Conservation (phyloP, 1,139 yeast genomes). For the Hemisphaericaspora lyxosophila region DNA sequence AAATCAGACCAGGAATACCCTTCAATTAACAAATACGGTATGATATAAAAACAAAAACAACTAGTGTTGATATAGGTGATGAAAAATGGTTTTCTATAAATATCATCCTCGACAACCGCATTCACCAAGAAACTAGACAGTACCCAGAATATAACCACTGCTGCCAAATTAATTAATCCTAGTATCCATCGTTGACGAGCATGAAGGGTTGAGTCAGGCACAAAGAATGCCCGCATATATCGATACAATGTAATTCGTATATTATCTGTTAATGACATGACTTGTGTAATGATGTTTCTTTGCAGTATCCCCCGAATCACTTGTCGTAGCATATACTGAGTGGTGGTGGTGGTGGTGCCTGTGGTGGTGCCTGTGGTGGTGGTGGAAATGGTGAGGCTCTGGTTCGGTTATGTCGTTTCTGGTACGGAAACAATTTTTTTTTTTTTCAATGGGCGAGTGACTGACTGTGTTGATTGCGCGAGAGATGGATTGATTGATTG, state of each 20-base stretch:
- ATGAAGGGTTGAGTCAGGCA: conserved; percentile 16
- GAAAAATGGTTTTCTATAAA: conserved; percentile 87
- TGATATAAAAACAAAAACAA: conserved; percentile 72
- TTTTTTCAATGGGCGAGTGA: no score
- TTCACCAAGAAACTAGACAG: conserved; percentile 79
- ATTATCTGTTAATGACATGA: conserved; percentile 6
- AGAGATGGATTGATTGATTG: no score
- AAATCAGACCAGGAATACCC: conserved; percentile 23
- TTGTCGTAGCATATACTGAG: no score
- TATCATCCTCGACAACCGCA: conserved; percentile 63
- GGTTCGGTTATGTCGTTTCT: no score
- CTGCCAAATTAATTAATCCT: conserved; percentile 68
- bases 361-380: no score
- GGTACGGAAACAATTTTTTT: no score
- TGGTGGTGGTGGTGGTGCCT: no score
- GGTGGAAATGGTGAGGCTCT: no score
- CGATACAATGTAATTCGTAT: conserved; percentile 12
- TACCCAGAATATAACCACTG: conserved; percentile 87
- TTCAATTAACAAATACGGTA: conserved; percentile 53
- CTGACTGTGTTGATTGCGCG: no score
- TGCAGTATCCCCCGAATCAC: no score
- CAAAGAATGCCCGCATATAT: conserved; percentile 16
- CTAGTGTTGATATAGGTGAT: conserved; percentile 91
- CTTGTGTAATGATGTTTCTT: no score
- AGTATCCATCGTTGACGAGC: conserved; percentile 60